A percentile compares a stretch with the other conserved stretches of the same genome.
Conservation (phyloP, 139 green algal genomes). For the Mesotaenium endlicherianum region DNA sequence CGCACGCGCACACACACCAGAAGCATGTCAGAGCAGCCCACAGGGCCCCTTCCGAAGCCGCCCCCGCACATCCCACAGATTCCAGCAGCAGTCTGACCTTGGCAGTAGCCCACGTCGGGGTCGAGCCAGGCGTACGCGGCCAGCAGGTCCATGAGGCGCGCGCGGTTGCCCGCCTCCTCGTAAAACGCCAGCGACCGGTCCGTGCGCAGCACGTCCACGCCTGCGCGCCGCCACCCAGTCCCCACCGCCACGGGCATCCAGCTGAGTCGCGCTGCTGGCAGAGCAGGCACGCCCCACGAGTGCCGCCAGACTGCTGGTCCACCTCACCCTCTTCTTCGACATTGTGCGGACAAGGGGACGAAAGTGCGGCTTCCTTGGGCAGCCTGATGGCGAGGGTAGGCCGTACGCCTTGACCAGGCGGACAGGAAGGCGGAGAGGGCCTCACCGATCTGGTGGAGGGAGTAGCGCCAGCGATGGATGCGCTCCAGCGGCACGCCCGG, state of each 20-base stretch:
- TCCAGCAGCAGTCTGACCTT: constrained; percentile 55
- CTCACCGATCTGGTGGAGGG: constrained; percentile 48
- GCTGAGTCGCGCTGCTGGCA: no score
- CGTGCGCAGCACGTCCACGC: constrained; percentile 44
- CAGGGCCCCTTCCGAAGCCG: no score
- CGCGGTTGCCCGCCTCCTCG: neutral
- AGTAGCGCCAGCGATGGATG: constrained; percentile 20
- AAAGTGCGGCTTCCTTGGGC: neutral
- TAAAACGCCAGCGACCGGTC: constrained; percentile 46
- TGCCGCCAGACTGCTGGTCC: no score
- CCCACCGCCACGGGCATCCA: neutral
- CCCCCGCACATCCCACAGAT: no score
- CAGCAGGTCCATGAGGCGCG: constrained; percentile 61
- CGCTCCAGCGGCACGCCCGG: neutral
- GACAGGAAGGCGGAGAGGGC: neutral
- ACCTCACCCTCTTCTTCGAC: no score
- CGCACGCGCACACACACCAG: no score
- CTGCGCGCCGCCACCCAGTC: constrained; percentile 4
- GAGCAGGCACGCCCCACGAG: no score
- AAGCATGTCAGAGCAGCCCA: no score
- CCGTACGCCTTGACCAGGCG: neutral
- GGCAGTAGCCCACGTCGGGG: constrained; percentile 79
- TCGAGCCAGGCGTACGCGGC: constrained; percentile 79
- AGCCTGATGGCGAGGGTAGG: neutral
- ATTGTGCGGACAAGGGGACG: no score